Base-by-base conservation (phyloP, 1,139 yeast genomes). In the Scheffersomyces parashehatae region DNA sequence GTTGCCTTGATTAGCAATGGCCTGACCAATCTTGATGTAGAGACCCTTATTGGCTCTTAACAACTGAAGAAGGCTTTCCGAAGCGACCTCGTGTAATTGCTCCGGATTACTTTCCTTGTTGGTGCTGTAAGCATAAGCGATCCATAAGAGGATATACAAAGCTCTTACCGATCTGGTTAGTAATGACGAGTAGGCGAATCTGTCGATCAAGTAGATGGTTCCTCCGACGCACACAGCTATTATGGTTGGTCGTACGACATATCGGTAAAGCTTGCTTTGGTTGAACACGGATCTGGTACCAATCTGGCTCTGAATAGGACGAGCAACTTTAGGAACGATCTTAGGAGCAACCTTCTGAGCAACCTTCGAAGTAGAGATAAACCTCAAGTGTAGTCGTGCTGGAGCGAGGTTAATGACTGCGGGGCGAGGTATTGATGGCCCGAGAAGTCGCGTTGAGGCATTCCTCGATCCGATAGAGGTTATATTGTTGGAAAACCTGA, bases 21-120 rank as follows among this genome's bases (percentile, higher is more conserved):
- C 84, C 66, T 85, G 91, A 33, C 91, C 91, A 53, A 85, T 62
- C 60, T 87, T 87, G 56, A 87, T 83, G 58, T 84, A 87, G 14
- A 87, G 69, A 0, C 95, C 95, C 55, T 82, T 83, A 57, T 87
- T 87, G 3, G 63, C 60, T 48, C 68, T 64, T 45, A 87, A 60
- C 54, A 86, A 62, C 36, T 76, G 62, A 50, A 79, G 73, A 33
- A 87, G 61, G 38, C 80, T 62, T 37, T 79, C 77, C 3, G 93
- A 80, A 28, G 82, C 79, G 26, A 79, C 62, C 46, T 79, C 82
- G 54, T 87, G 95, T 24, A 87, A 61, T 37, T 72, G 75, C 36
- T 70, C 63, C 12, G 35, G n/a, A 6, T 67, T 69, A 38, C 68
- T 68, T 32, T 60, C 58, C 52, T 76, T 70, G 56, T 77, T 70